Conservation (phyloP, 495 filamentous ascomycete genomes). For the Xylaria acuta region DNA sequence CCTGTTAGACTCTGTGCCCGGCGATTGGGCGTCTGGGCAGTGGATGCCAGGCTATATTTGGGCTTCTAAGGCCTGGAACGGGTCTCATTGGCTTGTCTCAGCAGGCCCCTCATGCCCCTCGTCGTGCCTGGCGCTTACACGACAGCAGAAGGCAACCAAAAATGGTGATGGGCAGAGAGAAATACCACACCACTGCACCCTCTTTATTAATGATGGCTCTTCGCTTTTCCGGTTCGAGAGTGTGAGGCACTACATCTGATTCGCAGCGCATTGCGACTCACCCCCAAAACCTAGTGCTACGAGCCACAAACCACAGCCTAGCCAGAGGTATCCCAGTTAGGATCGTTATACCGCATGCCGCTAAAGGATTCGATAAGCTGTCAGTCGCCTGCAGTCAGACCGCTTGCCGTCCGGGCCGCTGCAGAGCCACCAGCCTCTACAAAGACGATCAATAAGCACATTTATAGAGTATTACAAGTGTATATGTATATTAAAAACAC, state of each 20-base stretch:
- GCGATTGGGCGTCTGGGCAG: slow-evolving; percentile 16
- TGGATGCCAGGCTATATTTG: slow-evolving; percentile 15
- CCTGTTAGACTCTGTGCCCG: slow-evolving; percentile 1
- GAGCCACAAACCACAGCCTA: not conserved
- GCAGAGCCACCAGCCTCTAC: slow-evolving; percentile 18
- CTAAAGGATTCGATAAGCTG: not conserved
- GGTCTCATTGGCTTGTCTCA: slow-evolving; percentile 7
- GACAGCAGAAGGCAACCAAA: not conserved
- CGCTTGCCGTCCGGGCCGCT: slow-evolving; percentile 23
- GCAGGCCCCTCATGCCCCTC: slow-evolving; percentile 16
- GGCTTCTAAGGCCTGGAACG: not conserved
- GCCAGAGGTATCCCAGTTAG: not conserved
- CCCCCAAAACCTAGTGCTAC: slow-evolving; percentile 1
- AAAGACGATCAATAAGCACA: not conserved
- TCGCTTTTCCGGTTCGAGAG: not conserved
- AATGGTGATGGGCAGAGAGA: slow-evolving; percentile 5
- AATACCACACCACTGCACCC: slow-evolving; percentile 19
- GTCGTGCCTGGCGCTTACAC: slow-evolving; percentile 28
- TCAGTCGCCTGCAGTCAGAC: slow-evolving; percentile 16
- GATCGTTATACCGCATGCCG: not conserved
- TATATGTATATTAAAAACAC: slow-evolving; percentile 14
- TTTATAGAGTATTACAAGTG: not conserved
- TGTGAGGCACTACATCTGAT: slow-evolving; percentile 2
- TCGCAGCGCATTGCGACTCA: slow-evolving; percentile 2
- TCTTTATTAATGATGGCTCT: not conserved